Base-by-base conservation (phyloP, 1,284 basidiomycete genomes). In the Blastosporella zonata region DNA sequence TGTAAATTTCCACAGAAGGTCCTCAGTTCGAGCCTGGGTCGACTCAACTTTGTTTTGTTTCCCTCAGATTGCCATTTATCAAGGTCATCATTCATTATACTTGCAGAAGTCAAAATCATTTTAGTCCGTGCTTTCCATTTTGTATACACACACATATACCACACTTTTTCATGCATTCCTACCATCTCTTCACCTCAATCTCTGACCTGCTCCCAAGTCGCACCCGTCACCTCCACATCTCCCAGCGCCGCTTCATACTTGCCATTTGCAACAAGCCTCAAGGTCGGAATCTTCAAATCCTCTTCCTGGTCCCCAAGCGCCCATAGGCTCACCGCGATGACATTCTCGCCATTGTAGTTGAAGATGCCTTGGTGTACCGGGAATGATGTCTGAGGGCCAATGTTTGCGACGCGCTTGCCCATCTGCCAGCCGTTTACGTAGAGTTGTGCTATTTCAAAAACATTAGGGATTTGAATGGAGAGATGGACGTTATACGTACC, bases 341-440 rank as follows among this genome's bases (percentile, higher is more conserved):
- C 44, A 15, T 57, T 57, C 17, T 39, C 34, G 12, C 55, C 55
- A 3, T 20, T 8, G 38, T 51, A 57, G n/a, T 57, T 40, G 20
- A 55, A 35, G 28, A 57, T 57, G 8, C 54, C 55, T 33, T 51
- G 39, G 6, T 55, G 55, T 17, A 57, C 55, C 12, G 49, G 47
- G 35, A 57, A 57, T 1, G 44, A 43, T 2, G 36, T 49, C 37
- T 57, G 56, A 0, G 56, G 56, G 0, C 56, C 54, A 12, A 55
- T 49, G 31, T 57, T 55, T 5, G 52, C 49, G 8, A 57, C 29
- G 4, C 54, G 54, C 33, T 55, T 54, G 5, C 55, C 55, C 43
- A 55, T 46, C 20, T 55, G 53, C 53, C 53, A 51, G 15, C 55
- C 55, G 23, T 56, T 56, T 6, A 56, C 44, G 46, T 56, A 56